Evolutionary conservation across 2,329 filamentous ascomycete species (phyloP).

Genomic region (Aspergillus sp.): DNA sequence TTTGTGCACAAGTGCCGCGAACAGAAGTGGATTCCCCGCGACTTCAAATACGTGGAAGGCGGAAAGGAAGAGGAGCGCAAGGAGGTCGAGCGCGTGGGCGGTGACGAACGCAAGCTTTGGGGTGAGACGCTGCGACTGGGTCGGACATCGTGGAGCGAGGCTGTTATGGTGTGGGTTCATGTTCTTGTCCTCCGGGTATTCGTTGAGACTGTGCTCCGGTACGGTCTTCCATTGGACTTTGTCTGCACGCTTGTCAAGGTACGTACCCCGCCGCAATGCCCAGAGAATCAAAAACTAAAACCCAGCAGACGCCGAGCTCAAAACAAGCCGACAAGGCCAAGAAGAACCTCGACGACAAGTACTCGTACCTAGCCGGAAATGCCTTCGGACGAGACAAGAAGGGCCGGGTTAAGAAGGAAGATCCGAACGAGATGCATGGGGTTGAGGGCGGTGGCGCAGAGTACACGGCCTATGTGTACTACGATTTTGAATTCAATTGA

Average conservation of each 20-base stretch:
- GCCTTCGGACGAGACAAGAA: conserved; percentile 93
- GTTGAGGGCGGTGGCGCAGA: conserved; percentile 73
- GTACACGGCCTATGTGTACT: conserved; percentile 96
- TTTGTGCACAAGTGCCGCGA: conserved; percentile 92
- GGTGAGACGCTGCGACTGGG: conserved; percentile 85
- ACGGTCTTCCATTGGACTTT: conserved; percentile 88
- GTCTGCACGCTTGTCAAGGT: conserved; percentile 83
- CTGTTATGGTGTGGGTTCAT: conserved; percentile 94
- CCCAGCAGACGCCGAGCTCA: conserved; percentile 65
- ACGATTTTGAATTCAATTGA: conserved; percentile 78
- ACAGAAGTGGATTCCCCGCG: conserved; percentile 89
- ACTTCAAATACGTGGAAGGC: conserved; percentile 90
- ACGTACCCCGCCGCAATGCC: conserved; percentile 32
- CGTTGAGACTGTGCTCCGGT: conserved; percentile 95
- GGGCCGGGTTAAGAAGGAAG: conserved; percentile 86
- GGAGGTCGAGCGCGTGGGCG: conserved; percentile 77
- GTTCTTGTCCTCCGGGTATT: conserved; percentile 89
- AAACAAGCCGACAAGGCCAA: conserved; percentile 80
- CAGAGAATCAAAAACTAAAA: neutral
- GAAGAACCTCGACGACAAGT: conserved; percentile 75
- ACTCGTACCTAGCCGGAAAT: conserved; percentile 91
- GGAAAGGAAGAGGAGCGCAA: conserved; percentile 84
- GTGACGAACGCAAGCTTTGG: conserved; percentile 88
- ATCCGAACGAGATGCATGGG: conserved; percentile 77
- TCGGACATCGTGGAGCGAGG: conserved; percentile 91